These are phyloP conservation scores for Pseudopithomyces chartarum DNA, from an alignment of 2,329 filamentous ascomycete genomes.

Conservation along the genomic window DNA sequence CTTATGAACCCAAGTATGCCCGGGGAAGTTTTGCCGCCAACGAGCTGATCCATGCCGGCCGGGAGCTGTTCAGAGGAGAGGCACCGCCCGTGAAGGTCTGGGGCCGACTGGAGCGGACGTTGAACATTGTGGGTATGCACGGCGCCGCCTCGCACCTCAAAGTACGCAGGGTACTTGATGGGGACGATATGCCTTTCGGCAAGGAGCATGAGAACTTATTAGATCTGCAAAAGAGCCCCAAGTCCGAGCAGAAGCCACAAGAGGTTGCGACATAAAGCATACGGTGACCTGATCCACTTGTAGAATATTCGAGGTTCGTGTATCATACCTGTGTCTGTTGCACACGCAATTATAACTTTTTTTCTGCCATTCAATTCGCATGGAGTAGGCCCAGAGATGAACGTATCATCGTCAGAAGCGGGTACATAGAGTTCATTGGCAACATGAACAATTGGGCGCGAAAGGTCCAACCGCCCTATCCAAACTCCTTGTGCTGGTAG, in stretches of 20 bases:
- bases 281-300: not conserved
- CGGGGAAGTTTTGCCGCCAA: slow-evolving; percentile 38
- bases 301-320: slow-evolving; percentile 8
- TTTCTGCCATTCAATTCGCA: not conserved
- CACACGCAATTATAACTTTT: not conserved
- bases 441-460: too few relatives aligned
- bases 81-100: slow-evolving; percentile 34
- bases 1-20: slow-evolving; percentile 43
- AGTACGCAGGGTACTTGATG: slow-evolving; percentile 28
- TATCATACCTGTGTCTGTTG: slow-evolving; percentile 9
- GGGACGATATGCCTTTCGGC: slow-evolving; percentile 26
- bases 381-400: too few relatives aligned
- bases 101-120: slow-evolving; percentile 33
- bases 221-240: not conserved
- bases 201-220: slow-evolving; percentile 16
- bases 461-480: too few relatives aligned
- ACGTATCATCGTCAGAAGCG: too few relatives aligned
- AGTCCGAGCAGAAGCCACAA: not conserved
- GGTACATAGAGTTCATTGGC: too few relatives aligned
- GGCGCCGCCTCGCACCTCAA: slow-evolving; percentile 33
- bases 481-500: too few relatives aligned
- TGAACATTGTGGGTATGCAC: slow-evolving; percentile 42
- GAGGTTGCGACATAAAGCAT: not conserved
- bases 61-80: slow-evolving; percentile 40
- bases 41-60: slow-evolving; percentile 36